phyloP scores from a whole-genome alignment of 208 protist genomes.

The Polymyxa betae region DNA sequence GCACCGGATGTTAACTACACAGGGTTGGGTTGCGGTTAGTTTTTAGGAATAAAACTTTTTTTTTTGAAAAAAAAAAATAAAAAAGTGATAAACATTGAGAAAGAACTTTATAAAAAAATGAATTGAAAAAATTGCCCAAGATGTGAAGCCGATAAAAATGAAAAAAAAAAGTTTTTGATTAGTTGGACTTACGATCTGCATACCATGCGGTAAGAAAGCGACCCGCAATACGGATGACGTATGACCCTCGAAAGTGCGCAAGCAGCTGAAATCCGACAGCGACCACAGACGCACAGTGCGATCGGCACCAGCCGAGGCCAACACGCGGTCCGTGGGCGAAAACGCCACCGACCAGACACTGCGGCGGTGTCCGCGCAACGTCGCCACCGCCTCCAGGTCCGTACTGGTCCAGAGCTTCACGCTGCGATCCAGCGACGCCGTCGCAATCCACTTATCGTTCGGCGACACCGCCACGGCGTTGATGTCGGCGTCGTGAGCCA shows the following conservation, averaged over 20 bases:
- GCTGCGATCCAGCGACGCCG: conserved; percentile 55
- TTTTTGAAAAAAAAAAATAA: too few relatives aligned
- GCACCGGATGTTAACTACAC: conserved; percentile 23
- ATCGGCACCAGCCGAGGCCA: conserved; percentile 54
- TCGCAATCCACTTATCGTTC: conserved; percentile 57
- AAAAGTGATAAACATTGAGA: too few relatives aligned
- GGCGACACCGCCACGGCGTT: conserved; percentile 49
- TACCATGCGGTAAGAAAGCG: background rate
- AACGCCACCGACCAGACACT: conserved; percentile 59
- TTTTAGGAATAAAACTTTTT: too few relatives aligned
- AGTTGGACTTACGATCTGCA: too few relatives aligned
- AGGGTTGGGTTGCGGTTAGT: too few relatives aligned
- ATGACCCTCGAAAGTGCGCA: conserved; percentile 60
- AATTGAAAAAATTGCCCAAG: too few relatives aligned
- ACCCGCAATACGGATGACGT: conserved; percentile 7
- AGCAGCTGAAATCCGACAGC: conserved; percentile 55
- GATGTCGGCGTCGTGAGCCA: conserved; percentile 52
- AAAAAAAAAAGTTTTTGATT: too few relatives aligned
- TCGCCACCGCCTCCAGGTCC: conserved; percentile 3
- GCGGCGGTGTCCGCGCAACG: conserved; percentile 56
- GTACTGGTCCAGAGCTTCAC: conserved; percentile 57
- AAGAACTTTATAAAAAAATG: too few relatives aligned
- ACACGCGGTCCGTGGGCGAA: conserved; percentile 56
- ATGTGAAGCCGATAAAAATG: too few relatives aligned
- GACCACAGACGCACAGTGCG: conserved; percentile 60